Conservation (phyloP, 2,329 filamentous ascomycete genomes). For the Claviceps africana region DNA sequence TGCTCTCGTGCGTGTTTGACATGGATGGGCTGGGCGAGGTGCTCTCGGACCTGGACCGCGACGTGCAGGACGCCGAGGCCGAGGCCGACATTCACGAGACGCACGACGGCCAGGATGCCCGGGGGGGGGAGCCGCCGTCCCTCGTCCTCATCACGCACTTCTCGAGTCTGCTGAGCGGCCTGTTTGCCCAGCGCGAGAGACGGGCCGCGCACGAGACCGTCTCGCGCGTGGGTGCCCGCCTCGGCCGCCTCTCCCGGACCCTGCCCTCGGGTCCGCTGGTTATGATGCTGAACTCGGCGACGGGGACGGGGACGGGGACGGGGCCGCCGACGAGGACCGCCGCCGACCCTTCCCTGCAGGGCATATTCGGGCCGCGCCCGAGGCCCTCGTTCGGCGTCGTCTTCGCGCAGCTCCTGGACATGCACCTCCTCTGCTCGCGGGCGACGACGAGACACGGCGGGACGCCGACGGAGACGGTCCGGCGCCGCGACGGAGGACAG, state of each 20-base stretch:
- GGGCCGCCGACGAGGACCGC: not conserved
- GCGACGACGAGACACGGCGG: slow-evolving; percentile 26
- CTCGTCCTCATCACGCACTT: slow-evolving; percentile 43
- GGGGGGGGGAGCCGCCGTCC: not conserved
- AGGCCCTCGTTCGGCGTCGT: slow-evolving; percentile 40
- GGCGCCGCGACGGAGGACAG: not conserved
- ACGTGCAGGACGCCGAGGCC: not conserved
- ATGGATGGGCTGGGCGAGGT: slow-evolving; percentile 44
- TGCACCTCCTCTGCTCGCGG: slow-evolving; percentile 38
- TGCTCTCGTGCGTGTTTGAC: slow-evolving; percentile 44
- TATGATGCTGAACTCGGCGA: slow-evolving; percentile 37
- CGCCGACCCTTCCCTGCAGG: slow-evolving; percentile 31
- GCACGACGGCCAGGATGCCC: not conserved
- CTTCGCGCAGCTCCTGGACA: slow-evolving; percentile 39
- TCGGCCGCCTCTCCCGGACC: slow-evolving; percentile 31
- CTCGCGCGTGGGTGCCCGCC: slow-evolving; percentile 31
- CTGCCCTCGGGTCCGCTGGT: slow-evolving; percentile 31
- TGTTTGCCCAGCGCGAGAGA: slow-evolving; percentile 36
- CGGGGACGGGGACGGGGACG: no score
- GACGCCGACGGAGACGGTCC: not conserved
- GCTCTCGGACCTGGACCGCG: slow-evolving; percentile 32
- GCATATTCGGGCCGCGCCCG: slow-evolving; percentile 30
- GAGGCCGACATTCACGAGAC: not conserved
- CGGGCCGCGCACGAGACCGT: slow-evolving; percentile 33
- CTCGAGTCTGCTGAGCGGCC: slow-evolving; percentile 33